phyloP scores from a whole-genome alignment of 106 monocot genomes.

The Alisma plantagoaquatica region DNA sequence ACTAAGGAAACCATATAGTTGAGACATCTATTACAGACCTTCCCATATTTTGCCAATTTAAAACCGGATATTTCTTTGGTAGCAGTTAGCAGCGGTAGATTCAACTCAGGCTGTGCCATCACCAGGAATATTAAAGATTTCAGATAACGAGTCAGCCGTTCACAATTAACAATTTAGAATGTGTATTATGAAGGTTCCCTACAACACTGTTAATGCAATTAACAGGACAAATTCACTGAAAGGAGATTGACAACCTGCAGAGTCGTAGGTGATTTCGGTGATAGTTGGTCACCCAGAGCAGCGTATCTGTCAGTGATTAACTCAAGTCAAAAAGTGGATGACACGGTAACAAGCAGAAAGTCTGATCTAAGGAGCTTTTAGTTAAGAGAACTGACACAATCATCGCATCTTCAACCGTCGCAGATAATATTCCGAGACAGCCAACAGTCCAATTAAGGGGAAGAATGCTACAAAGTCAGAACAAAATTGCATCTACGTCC shows the following conservation, averaged over 20 bases:
- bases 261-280: too few species aligned
- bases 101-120: conserved; percentile 50
- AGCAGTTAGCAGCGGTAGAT: conserved; percentile 45
- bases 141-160: too few species aligned
- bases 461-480: conserved; percentile 51
- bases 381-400: conserved; percentile 42
- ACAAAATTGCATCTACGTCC: neutral
- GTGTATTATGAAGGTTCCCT: too few species aligned
- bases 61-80: conserved; percentile 40
- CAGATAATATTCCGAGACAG: conserved; percentile 72
- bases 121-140: too few species aligned
- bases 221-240: too few species aligned
- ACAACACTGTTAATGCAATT: too few species aligned
- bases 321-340: too few species aligned
- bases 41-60: conserved; percentile 59
- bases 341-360: too few species aligned
- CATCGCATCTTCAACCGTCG: conserved; percentile 72
- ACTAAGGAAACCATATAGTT: too few species aligned
- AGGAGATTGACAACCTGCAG: too few species aligned
- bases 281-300: conserved; percentile 42
- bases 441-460: conserved; percentile 96
- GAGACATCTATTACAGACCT: conserved; percentile 33
- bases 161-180: neutral
- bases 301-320: conserved; percentile 63
- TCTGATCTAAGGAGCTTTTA: too few species aligned